Percentiles rank a stretch among this genome's conserved stretches.
Evolutionary conservation across 257 asterid genomes (phyloP).

Genomic region (Ajuga chamaepitys): DNA sequence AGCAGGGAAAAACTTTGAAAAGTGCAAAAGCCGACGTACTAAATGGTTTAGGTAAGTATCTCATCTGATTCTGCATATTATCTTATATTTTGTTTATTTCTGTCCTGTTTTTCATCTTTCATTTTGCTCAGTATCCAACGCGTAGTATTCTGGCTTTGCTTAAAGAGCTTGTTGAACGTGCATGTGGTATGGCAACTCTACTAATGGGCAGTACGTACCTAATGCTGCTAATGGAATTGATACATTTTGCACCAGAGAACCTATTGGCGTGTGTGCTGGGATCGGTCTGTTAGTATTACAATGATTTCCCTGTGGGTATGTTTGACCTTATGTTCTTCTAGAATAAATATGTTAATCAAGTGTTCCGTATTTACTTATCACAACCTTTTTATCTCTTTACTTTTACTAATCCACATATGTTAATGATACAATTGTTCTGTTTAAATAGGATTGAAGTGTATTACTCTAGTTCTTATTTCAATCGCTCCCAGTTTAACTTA

Average conservation of each 20-base stretch:
- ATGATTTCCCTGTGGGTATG: constrained; percentile 39
- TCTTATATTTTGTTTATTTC: background rate
- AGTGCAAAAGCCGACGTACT: constrained; percentile 37
- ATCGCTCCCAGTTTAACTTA: background rate
- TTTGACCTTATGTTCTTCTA: background rate
- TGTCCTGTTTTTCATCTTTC: background rate
- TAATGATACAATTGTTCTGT: background rate
- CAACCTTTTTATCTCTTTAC: background rate
- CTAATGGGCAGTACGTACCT: constrained; percentile 37
- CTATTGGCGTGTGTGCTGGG: constrained; percentile 53
- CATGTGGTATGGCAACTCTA: constrained; percentile 36
- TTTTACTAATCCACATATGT: background rate
- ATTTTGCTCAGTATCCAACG: background rate
- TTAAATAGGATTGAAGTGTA: background rate
- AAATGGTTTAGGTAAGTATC: constrained; percentile 36
- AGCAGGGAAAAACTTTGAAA: constrained; percentile 33
- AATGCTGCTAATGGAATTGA: constrained; percentile 35
- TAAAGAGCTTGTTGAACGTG: constrained; percentile 39
- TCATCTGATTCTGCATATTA: background rate
- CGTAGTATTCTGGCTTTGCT: constrained; percentile 7
- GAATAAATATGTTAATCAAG: background rate
- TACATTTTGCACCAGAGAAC: constrained; percentile 34
- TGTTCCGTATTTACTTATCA: background rate
- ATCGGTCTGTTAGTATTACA: constrained; percentile 28
- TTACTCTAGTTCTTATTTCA: background rate